phyloP scores from a whole-genome alignment of 768 basidiomycete genomes.

The Ramaria sp. region DNA sequence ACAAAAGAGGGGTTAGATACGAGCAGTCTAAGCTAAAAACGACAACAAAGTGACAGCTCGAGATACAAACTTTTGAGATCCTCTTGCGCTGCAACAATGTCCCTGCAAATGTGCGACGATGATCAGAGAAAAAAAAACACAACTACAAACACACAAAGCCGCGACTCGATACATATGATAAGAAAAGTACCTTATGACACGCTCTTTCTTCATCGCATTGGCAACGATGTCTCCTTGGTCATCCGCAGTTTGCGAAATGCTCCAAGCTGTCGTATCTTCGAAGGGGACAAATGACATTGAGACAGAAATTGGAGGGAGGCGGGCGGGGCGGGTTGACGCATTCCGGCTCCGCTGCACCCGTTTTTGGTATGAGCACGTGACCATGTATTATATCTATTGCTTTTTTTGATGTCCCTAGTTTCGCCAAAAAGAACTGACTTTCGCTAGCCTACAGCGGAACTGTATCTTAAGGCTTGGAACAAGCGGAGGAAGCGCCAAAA shows the following conservation, averaged over 20 bases:
- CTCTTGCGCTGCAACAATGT: constrained; percentile 63
- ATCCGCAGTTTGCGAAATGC: constrained; percentile 21
- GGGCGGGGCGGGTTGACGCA: background rate
- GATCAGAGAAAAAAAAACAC: constrained; percentile 1
- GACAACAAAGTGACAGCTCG: background rate
- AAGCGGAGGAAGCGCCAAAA: no score
- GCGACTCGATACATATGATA: background rate
- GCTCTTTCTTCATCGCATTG: constrained; percentile 70
- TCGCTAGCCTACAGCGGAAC: no score
- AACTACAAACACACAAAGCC: no score
- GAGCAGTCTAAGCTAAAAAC: background rate
- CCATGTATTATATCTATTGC: no score
- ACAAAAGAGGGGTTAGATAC: background rate
- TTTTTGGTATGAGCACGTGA: no score
- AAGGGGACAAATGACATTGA: constrained; percentile 7
- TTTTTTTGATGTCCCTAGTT: no score
- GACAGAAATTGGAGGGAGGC: no score
- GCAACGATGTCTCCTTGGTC: constrained; percentile 53
- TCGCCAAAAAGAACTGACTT: no score
- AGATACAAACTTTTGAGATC: constrained; percentile 55
- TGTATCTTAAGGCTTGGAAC: no score
- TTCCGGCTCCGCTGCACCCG: background rate
- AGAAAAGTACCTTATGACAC: constrained; percentile 57
- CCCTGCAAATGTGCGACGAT: constrained; percentile 38
- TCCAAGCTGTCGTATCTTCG: constrained; percentile 39